Conservation (phyloP, 2,329 filamentous ascomycete species). For the Aschersonia sp. region DNA sequence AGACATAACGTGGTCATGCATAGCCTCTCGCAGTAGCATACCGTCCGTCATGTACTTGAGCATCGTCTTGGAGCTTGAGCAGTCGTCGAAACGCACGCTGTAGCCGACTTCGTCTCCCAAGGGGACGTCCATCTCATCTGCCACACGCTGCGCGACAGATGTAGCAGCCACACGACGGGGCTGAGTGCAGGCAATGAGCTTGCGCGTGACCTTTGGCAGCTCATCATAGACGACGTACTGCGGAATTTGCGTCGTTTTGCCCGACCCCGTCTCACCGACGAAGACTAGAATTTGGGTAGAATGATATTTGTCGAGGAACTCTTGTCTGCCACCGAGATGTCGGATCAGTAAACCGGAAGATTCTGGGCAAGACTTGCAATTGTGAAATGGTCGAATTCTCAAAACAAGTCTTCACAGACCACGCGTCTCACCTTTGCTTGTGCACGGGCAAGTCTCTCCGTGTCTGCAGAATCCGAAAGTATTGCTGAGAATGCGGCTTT, state of each 20-base stretch:
- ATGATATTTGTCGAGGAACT: conserved; percentile 90
- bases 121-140: conserved; percentile 87
- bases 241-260: conserved; percentile 97
- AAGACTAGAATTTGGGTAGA: conserved; percentile 93
- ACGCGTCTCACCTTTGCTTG: conserved; percentile 55
- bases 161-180: conserved; percentile 95
- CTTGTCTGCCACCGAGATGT: conserved; percentile 43
- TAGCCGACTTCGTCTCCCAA: conserved; percentile 94
- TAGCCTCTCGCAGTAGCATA: conserved; percentile 92
- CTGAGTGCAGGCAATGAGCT: conserved; percentile 94
- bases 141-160: conserved; percentile 96
- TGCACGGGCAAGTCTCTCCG: conserved; percentile 81
- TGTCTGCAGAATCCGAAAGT: conserved; percentile 78
- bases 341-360: neutral
- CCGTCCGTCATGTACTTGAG: conserved; percentile 99
- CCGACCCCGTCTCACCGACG: conserved; percentile 96
- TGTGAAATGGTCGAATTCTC: too few species aligned
- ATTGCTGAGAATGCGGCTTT: conserved; percentile 60
- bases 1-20: conserved; percentile 84
- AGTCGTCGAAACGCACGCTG: conserved; percentile 97
- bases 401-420: too few species aligned
- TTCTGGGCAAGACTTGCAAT: too few species aligned
- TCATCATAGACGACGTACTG: conserved; percentile 98
- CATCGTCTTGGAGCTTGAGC: conserved; percentile 73
- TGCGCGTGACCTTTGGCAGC: conserved; percentile 69